Evolutionary conservation across 805 yeast species (phyloP).

Genomic region (Lachancea fermentati): DNA sequence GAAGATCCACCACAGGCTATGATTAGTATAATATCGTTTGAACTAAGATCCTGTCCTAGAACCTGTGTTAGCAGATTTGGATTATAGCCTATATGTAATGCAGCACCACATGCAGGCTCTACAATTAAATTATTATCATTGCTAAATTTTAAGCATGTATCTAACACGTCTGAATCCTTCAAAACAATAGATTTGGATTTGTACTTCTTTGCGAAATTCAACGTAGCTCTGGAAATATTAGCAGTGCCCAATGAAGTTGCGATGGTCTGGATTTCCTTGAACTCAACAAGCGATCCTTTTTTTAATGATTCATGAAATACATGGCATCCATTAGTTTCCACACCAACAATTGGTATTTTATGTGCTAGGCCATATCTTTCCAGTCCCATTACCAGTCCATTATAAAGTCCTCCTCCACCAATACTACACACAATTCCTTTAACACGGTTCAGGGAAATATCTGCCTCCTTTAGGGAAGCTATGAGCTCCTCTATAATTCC

Average conservation of each 20-base stretch:
- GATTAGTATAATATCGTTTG: slow-evolving; percentile 44
- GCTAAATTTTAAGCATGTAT: slow-evolving; percentile 46
- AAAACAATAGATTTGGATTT: slow-evolving; percentile 40
- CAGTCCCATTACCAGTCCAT: slow-evolving; percentile 46
- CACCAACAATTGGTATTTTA: slow-evolving; percentile 39
- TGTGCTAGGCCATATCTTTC: slow-evolving; percentile 31
- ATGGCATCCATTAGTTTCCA: slow-evolving; percentile 62
- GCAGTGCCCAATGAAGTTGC: slow-evolving; percentile 65
- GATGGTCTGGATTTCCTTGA: slow-evolving; percentile 45
- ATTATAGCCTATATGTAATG: slow-evolving; percentile 48
- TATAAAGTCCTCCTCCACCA: slow-evolving; percentile 55
- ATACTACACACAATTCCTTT: slow-evolving; percentile 48
- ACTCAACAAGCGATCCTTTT: slow-evolving; percentile 39
- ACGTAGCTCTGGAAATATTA: slow-evolving; percentile 45
- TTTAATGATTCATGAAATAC: slow-evolving; percentile 48
- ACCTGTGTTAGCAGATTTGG: slow-evolving; percentile 15
- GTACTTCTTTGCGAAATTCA: slow-evolving; percentile 39
- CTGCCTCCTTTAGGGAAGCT: slow-evolving; percentile 21
- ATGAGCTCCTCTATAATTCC: slow-evolving; percentile 42
- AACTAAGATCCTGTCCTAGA: slow-evolving; percentile 21
- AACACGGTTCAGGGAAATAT: slow-evolving; percentile 22
- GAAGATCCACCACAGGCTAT: slow-evolving; percentile 57
- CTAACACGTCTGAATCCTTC: slow-evolving; percentile 51
- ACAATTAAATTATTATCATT: slow-evolving; percentile 46
- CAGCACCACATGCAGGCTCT: slow-evolving; percentile 75